Evolutionary conservation across 1,284 basidiomycete species (phyloP).

Genomic region (Moesziomyces sp.): DNA sequence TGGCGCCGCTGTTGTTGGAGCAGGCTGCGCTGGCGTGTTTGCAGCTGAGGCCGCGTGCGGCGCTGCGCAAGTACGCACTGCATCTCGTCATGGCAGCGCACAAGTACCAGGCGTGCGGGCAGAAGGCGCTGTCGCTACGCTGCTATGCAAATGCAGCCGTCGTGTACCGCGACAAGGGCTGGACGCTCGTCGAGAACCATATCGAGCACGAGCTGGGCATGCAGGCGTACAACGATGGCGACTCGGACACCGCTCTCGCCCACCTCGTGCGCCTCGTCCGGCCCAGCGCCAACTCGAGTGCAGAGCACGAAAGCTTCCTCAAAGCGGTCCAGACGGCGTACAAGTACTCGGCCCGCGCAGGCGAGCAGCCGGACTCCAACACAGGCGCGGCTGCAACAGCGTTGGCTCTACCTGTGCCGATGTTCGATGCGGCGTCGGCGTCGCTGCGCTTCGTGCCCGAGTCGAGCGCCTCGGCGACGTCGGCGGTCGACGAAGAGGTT

Average conservation of each 20-base stretch:
- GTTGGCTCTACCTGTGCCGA: constrained; percentile 1
- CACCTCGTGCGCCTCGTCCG: constrained; percentile 68
- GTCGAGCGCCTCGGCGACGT: constrained; percentile 21
- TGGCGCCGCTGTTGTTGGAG: constrained; percentile 71
- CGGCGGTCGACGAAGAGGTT: constrained; percentile 12
- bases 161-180: constrained; percentile 60
- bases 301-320: constrained; percentile 68
- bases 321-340: constrained; percentile 71
- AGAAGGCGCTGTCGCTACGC: constrained; percentile 59
- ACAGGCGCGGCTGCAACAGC: neutral
- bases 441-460: constrained; percentile 21
- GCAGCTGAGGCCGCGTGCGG: constrained; percentile 60
- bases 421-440: constrained; percentile 22
- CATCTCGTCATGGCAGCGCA: constrained; percentile 71
- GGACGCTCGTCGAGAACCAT: constrained; percentile 70
- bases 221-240: constrained; percentile 71
- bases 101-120: constrained; percentile 72
- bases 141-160: constrained; percentile 50
- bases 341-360: constrained; percentile 58
- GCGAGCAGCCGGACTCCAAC: neutral
- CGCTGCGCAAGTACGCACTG: constrained; percentile 69
- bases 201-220: constrained; percentile 71
- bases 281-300: constrained; percentile 26
- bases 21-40: constrained; percentile 71
- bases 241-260: constrained; percentile 69